Base-by-base conservation (phyloP, 129 eudicot genomes). In the Tanacetum coccineum region DNA sequence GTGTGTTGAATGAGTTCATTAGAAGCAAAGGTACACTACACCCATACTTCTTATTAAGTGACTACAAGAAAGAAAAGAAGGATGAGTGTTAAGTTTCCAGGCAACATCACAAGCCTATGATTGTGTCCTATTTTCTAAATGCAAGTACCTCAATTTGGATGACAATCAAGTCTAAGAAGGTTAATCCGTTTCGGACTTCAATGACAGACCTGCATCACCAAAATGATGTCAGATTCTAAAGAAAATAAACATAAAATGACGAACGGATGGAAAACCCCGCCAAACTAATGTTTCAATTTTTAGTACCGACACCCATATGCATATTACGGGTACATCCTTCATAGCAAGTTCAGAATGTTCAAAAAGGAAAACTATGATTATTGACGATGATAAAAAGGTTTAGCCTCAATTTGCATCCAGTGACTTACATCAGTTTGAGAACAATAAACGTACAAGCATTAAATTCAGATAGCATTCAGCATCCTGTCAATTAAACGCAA, bases 1-100 rank as follows among this genome's bases (percentile, higher is more conserved):
- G 97, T 9, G 99, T 94, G 85, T 94, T 94, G 85, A 94, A 94
- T 50, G 99, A 94, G 85, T 94, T 94, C 99, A 94, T 89, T 47
- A 93, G 75, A 76, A 89, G 87, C 71, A 89, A 84, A 20, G 99
- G 99, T 49, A 94, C 99, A 67, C 64, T 89, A 90, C 99, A 94
- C 15, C 99, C 99, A 64, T 94, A 89, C 71, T 82, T 94, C 62
- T 77, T 63, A 62, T 94, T 94, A 53, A 94, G 97, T 44, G 84
- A 69, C 99, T 94, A 64, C 71, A 72, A 36, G 80, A 20, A 30
- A 73, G 60, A 17, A 20, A 36, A 81, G 26, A 40, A 73, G 59
- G 17, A 20, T 42, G 15, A 72, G 46, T 32, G 21, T 66, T 78
- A 66, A 52, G 70, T 39, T 60, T 54, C 57, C 53, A 22, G 40